Evolutionary conservation across 768 basidiomycete genomes (phyloP).

Genomic region (Cystobasidium ongulense): DNA sequence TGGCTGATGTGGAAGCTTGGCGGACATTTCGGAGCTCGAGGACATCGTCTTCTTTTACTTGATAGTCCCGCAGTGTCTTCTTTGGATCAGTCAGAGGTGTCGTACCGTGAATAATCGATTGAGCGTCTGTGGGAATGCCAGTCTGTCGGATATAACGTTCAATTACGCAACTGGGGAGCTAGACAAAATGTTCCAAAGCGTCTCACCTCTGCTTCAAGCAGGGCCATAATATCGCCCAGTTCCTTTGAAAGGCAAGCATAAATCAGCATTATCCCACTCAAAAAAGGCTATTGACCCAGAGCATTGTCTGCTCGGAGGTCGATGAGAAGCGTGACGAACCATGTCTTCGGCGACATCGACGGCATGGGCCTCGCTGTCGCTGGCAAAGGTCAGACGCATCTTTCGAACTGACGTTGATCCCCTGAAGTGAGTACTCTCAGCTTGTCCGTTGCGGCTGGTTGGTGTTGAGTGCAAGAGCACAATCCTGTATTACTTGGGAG

Average conservation of each 20-base stretch:
- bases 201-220: constrained; percentile 88
- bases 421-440: too few relatives aligned
- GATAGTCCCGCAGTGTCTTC: constrained; percentile 59
- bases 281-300: neutral
- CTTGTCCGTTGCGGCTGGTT: too few relatives aligned
- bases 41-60: constrained; percentile 60
- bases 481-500: too few relatives aligned
- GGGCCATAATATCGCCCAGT: constrained; percentile 81
- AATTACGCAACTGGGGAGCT: neutral
- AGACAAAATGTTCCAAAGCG: neutral
- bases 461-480: too few relatives aligned
- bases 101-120: constrained; percentile 62
- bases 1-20: constrained; percentile 14
- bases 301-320: neutral
- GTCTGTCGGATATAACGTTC: constrained; percentile 51
- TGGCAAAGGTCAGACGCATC: constrained; percentile 18
- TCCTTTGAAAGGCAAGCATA: constrained; percentile 59
- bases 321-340: neutral
- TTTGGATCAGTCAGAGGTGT: constrained; percentile 60
- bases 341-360: constrained; percentile 24
- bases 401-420: neutral
- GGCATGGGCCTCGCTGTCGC: constrained; percentile 1
- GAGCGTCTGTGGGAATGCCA: constrained; percentile 62
- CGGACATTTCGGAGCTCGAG: constrained; percentile 57
- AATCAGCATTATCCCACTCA: neutral